Conservation (phyloP, 2,329 filamentous ascomycete species). For the Diplodia corticola region DNA sequence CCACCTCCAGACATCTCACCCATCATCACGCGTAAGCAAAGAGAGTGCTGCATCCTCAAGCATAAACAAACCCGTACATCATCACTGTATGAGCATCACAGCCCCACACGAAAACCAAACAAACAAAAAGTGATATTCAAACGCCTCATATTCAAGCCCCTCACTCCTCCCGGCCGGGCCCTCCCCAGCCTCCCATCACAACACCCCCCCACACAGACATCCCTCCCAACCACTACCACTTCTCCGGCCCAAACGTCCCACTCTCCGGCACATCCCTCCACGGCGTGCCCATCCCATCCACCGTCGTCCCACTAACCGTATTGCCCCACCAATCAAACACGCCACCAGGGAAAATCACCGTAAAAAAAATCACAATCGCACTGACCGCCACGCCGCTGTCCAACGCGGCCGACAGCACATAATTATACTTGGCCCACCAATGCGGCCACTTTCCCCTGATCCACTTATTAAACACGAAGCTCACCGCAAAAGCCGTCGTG, state of each 20-base stretch:
- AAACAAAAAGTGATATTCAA: too few relatives aligned
- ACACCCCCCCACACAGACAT: too few relatives aligned
- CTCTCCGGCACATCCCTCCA: conserved; percentile 34
- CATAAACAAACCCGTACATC: too few relatives aligned
- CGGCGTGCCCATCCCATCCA: conserved; percentile 39
- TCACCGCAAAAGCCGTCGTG: conserved; percentile 6
- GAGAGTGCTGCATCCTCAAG: too few relatives aligned
- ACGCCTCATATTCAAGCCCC: too few relatives aligned
- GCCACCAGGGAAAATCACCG: conserved; percentile 35
- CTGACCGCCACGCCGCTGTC: conserved; percentile 38
- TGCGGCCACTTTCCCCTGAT: background rate
- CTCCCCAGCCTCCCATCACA: background rate
- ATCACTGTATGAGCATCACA: too few relatives aligned
- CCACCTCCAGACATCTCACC: too few relatives aligned
- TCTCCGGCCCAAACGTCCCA: conserved; percentile 32
- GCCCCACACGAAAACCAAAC: too few relatives aligned
- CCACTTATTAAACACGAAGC: background rate
- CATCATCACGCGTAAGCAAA: too few relatives aligned
- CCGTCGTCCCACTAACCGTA: conserved; percentile 37
- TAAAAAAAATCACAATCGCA: conserved; percentile 38
- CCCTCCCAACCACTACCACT: conserved; percentile 6
- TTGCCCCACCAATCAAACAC: conserved; percentile 41
- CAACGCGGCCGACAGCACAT: conserved; percentile 34
- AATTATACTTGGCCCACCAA: conserved; percentile 20
- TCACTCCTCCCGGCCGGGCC: background rate